Conservation (phyloP, 768 basidiomycete species). For the Hysterangium stoloniferum region DNA sequence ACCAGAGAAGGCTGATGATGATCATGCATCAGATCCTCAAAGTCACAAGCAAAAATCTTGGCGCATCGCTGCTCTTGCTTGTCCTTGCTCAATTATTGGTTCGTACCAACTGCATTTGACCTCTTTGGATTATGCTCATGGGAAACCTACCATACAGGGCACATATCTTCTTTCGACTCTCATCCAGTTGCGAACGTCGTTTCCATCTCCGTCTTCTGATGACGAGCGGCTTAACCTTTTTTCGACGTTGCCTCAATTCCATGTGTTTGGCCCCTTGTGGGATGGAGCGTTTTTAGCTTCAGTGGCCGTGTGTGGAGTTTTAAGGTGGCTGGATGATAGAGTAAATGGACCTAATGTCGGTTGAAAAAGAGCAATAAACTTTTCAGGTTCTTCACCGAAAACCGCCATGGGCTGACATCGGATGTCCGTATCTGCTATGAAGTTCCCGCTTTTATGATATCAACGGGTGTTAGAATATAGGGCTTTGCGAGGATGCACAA, state of each 20-base stretch:
- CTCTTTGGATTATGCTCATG: neutral
- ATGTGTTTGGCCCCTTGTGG: conserved; percentile 66
- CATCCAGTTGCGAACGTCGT: conserved; percentile 73
- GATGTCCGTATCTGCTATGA: no score
- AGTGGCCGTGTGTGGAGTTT: conserved; percentile 38
- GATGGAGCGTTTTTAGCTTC: conserved; percentile 64
- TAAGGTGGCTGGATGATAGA: conserved; percentile 50
- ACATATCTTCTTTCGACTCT: conserved; percentile 79
- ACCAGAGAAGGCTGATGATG: conserved; percentile 1
- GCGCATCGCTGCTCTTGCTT: conserved; percentile 70
- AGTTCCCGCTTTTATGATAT: no score
- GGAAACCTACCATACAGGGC: conserved; percentile 39
- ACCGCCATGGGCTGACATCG: conserved; percentile 13
- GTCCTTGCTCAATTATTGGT: conserved; percentile 82
- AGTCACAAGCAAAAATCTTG: conserved; percentile 60
- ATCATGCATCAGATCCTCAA: conserved; percentile 38
- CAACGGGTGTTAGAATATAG: no score
- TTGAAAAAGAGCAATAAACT: conserved; percentile 5
- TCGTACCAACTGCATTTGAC: conserved; percentile 14
- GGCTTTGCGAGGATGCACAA: no score
- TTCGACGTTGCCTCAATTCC: conserved; percentile 62
- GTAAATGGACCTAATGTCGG: conserved; percentile 22
- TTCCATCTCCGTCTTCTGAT: conserved; percentile 49
- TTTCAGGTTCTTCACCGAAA: conserved; percentile 14
- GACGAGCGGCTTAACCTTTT: conserved; percentile 45